Base-by-base conservation (phyloP, 1,284 basidiomycete species). In the Gomphus bonarii region DNA sequence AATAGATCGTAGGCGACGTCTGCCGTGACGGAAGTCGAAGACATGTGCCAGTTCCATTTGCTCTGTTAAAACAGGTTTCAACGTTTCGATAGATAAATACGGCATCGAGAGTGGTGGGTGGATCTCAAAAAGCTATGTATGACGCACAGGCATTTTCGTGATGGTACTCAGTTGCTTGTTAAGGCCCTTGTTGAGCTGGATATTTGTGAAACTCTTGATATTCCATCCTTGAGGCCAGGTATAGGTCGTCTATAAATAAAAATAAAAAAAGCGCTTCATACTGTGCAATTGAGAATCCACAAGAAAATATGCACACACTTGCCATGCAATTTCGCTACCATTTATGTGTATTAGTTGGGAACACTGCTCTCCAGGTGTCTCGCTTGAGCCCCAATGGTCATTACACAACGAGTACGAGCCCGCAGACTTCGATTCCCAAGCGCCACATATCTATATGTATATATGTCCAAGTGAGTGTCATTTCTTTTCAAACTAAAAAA, bases 1-100 rank as follows among this genome's bases (percentile, higher is more conserved):
- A 85, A 85, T 1, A 84, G 61, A 61, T 85, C 83, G 61, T 75
- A 85, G 10, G 81, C 78, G 50, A 83, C 73, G 59, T 85, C 73
- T 0, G 77, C 75, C 44, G 80, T 75, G 58, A 73, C 63, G 0
- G 59, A 60, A 9, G 65, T 69, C 1, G 63, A 63, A 11, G 62
- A 60, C 58, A 74, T 72, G 31, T 66, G 67, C 77, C 78, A 79
- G 3, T 64, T 11, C 77, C 76, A 79, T 0, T 60, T 65, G 14
- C 73, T 62, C 77, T 79, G 54, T 31, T 2, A 25, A 25, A 2
- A 25, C n/a, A n/a, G n/a, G n/a, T 18, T 18, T 16, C 38, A 40
- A 16, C 9, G 2, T 35, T n/a, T n/a, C 8, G 11, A 35, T 35
- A 7, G 48, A 33, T 20, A 8, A 47, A 30, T 9, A 46, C 14